Evolutionary conservation across 2,329 filamentous ascomycete genomes (phyloP), one percentile per base, ranked within the genome.

Genomic region (Fusarium albidum): DNA sequence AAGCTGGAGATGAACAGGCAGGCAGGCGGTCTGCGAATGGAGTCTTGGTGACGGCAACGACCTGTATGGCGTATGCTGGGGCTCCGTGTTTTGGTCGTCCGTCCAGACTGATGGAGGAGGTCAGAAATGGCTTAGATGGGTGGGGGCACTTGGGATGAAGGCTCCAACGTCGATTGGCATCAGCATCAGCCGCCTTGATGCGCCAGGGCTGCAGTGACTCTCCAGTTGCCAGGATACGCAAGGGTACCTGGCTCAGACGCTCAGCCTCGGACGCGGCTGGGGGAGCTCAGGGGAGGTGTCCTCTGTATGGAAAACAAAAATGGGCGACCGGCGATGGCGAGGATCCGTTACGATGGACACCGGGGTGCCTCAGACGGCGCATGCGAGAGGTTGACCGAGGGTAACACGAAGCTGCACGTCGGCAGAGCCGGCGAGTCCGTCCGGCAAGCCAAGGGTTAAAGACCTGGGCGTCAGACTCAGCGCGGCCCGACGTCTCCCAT

Each of bases 111-210:
- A 61, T 61, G 58, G 52, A 49, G 59, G 50, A 52, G 44, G 45
- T 46, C 35, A 60, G 47, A 51, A 52, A 59, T 57, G 48, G 61
- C 48, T 64, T 59, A 63, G 61, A 61, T 50, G 49, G 61, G 59
- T 67, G 64, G 64, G 65, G 64, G 59, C 50, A 57, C 56, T 59
- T 57, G 55, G 57, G 63, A 67, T 39, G 58, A 66, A 63, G 56
- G 49, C 56, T 61, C 54, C 39, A 39, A 54, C 47, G 42, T 57
- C 58, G 44, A 63, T 59, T 59, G 53, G 54, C 44, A 65, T 59
- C 43, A 57, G 52, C 48, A 61, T 64, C 63, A 66, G 56, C 61
- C 52, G 63, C 58, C 53, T 49, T 39, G 44, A 65, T 59, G 53
- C 51, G 55, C 54, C 61, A 46, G 47, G 53, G 61, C 56, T 55